Conservation (phyloP, 2,329 filamentous ascomycete genomes). For the Plenodomus lindquistii region DNA sequence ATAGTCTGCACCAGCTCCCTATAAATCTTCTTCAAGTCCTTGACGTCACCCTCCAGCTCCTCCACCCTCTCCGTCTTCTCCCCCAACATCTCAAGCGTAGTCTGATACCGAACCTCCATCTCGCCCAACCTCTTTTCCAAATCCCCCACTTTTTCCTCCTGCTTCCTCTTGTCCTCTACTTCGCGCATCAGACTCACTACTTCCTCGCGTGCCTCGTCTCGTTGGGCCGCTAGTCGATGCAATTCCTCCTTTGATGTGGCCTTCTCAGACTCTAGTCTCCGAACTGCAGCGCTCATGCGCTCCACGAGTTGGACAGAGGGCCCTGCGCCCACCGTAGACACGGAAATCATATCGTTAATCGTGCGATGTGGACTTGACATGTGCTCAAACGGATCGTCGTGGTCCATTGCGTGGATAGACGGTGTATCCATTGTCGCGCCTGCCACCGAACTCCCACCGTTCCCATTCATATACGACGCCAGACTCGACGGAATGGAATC, state of each 20-base stretch:
- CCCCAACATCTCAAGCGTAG: conserved; percentile 89
- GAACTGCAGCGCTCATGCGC: conserved; percentile 90
- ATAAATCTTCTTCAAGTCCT: conserved; percentile 95
- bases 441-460: conserved; percentile 36
- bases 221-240: conserved; percentile 75
- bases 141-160: conserved; percentile 62
- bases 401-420: conserved; percentile 50
- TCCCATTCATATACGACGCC: conserved; percentile 12
- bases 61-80: conserved; percentile 97
- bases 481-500: conserved; percentile 39
- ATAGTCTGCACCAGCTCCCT: conserved; percentile 87
- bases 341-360: conserved; percentile 75
- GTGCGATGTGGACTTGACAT: conserved; percentile 68
- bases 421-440: conserved; percentile 48
- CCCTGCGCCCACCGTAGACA: conserved; percentile 86
- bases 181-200: conserved; percentile 91
- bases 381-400: conserved; percentile 58
- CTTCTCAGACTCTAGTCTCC: conserved; percentile 88
- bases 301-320: conserved; percentile 95
- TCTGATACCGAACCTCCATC: conserved; percentile 80
- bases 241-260: conserved; percentile 87
- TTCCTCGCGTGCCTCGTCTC: conserved; percentile 88
- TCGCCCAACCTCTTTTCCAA: conserved; percentile 70
- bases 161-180: conserved; percentile 68
- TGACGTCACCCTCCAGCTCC: conserved; percentile 84